Evolutionary conservation across 805 yeast species (phyloP).

Genomic region (Nematodospora valgi): DNA sequence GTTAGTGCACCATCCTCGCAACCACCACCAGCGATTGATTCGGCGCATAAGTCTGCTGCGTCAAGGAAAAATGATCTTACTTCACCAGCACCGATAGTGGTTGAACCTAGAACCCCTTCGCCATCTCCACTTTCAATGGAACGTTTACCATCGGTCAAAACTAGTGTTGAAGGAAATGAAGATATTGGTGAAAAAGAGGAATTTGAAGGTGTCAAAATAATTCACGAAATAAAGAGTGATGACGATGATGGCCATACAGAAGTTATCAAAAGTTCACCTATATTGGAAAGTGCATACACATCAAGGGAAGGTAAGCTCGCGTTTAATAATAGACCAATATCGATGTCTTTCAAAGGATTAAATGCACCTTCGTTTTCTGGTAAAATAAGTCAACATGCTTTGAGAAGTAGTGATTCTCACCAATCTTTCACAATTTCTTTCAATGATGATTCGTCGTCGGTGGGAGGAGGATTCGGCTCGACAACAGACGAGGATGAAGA

Average conservation of each 20-base stretch:
- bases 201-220: neutral
- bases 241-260: neutral
- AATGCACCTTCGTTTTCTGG: constrained; percentile 54
- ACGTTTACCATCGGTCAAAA: neutral
- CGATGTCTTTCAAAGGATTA: constrained; percentile 61
- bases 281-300: constrained; percentile 16
- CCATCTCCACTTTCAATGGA: constrained; percentile 7
- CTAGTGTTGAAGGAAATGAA: constrained; percentile 4
- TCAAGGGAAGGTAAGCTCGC: constrained; percentile 10
- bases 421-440: constrained; percentile 40
- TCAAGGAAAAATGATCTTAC: constrained; percentile 7
- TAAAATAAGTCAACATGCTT: constrained; percentile 22
- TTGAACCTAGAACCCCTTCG: constrained; percentile 9
- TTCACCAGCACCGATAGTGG: constrained; percentile 5
- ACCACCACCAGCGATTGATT: no score
- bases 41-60: no score
- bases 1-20: no score
- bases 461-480: constrained; percentile 39
- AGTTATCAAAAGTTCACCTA: constrained; percentile 17
- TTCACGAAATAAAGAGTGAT: no score
- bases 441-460: constrained; percentile 27
- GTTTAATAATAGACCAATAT: constrained; percentile 35
- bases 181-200: neutral
- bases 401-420: constrained; percentile 36
- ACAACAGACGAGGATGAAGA: constrained; percentile 27